A percentile compares a stretch with the other conserved stretches of the same genome.
These are phyloP conservation scores for Alternaria gaisen DNA, from an alignment of 2,329 filamentous ascomycete genomes.

Conservation along the genomic window DNA sequence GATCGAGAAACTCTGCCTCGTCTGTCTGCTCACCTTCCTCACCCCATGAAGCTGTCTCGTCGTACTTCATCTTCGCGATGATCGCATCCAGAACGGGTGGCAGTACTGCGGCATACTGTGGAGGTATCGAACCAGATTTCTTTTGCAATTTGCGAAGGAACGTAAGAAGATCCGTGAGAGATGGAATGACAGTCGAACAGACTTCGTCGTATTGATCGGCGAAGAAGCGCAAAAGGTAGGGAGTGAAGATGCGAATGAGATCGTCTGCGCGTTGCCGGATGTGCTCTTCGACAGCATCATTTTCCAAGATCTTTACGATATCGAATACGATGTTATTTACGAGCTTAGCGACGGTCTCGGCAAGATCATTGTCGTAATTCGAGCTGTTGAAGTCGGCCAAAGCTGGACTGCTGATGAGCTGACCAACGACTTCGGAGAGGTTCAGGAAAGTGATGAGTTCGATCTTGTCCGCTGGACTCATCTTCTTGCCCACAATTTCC, in stretches of 20 bases:
- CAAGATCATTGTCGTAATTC: slow-evolving; percentile 93
- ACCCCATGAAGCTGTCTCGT: slow-evolving; percentile 93
- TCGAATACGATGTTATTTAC: slow-evolving; percentile 91
- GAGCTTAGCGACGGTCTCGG: slow-evolving; percentile 92
- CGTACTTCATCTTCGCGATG: slow-evolving; percentile 95
- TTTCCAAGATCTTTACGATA: slow-evolving; percentile 85
- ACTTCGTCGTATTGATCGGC: slow-evolving; percentile 98
- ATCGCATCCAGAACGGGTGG: slow-evolving; percentile 90
- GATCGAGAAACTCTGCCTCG: slow-evolving; percentile 95
- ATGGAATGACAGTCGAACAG: slow-evolving; percentile 93
- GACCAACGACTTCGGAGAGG: slow-evolving; percentile 81
- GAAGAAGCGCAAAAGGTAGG: slow-evolving; percentile 91
- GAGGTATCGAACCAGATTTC: slow-evolving; percentile 68
- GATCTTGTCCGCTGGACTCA: slow-evolving; percentile 92
- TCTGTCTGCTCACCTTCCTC: slow-evolving; percentile 94
- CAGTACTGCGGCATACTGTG: slow-evolving; percentile 81
- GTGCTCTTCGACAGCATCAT: slow-evolving; percentile 67
- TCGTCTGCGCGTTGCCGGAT: slow-evolving; percentile 79
- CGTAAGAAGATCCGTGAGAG: slow-evolving; percentile 88
- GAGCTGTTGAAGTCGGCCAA: slow-evolving; percentile 80
- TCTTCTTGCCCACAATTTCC: slow-evolving; percentile 97
- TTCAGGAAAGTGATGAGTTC: slow-evolving; percentile 93
- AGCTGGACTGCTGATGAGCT: slow-evolving; percentile 84
- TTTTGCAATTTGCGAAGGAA: slow-evolving; percentile 84
- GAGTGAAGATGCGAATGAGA: slow-evolving; percentile 83